Evolutionary conservation across 352 stramenopile species (phyloP).

Genomic region (Globisporangium sylvaticum): DNA sequence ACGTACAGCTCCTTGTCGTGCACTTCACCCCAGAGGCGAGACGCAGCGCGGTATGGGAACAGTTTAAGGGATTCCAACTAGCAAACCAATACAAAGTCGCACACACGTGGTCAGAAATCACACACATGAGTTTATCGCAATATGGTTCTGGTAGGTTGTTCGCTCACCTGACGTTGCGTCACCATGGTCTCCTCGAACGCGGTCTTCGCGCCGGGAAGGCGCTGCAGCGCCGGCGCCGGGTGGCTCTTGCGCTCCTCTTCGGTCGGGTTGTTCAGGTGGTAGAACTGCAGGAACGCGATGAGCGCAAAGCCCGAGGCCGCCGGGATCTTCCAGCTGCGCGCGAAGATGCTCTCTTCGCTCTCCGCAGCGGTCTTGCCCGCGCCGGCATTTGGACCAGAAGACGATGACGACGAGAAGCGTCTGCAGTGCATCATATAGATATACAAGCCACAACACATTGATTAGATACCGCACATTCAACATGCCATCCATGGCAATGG

Average conservation of each 20-base stretch:
- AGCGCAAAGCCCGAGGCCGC: conserved; percentile 58
- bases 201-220: conserved; percentile 49
- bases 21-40: conserved; percentile 70
- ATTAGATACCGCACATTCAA: neutral
- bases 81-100: conserved; percentile 7
- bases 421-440: neutral
- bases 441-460: neutral
- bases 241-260: conserved; percentile 63
- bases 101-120: neutral
- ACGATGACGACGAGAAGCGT: conserved; percentile 15
- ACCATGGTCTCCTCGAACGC: conserved; percentile 67
- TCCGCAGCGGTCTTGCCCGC: conserved; percentile 6
- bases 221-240: conserved; percentile 37
- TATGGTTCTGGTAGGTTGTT: neutral
- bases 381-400: neutral
- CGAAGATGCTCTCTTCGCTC: conserved; percentile 25
- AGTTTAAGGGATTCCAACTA: conserved; percentile 68
- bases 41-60: conserved; percentile 72
- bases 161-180: conserved; percentile 47
- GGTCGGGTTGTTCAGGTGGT: conserved; percentile 61
- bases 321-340: conserved; percentile 63
- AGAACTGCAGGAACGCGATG: conserved; percentile 67
- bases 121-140: neutral
- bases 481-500: neutral
- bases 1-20: conserved; percentile 81